Base-by-base conservation (phyloP, 495 filamentous ascomycete species). In the Penicillium desertorum region DNA sequence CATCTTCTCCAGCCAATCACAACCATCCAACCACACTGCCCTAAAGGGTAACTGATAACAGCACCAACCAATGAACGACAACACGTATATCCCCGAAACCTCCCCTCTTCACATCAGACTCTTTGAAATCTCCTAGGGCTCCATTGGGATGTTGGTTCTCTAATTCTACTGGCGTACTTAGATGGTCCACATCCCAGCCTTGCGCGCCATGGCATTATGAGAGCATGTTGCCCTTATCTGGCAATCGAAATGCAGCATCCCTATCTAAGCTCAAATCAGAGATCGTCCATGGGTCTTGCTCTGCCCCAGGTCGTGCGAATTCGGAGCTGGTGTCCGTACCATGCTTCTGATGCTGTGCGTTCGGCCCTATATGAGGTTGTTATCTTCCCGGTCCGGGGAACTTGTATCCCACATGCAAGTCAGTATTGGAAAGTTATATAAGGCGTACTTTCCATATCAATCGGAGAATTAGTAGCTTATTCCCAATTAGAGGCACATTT, bases 271-370 rank as follows among this genome's bases (percentile, higher is more conserved):
- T 50, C n/a, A 49, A 7, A 27, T 39, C 53, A 56, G 3, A 32
- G 14, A 39, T 32, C 20, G 6, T 25, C 23, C 23, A 25, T 5
- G 23, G 23, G 23, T 17, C 42, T 45, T 54, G 41, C 45, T 48
- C 0, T 41, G 22, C 22, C 27, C 41, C 27, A 52, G 51, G 51
- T 7, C 9, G 55, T 69, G 69, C 66, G 69, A 71, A 57, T 41
- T 69, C 69, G 69, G 69, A 71, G 69, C 34, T 54, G 45, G 46
- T 42, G 20, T 52, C 41, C n/a, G 10, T 14, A 20, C 5, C 22
- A 52, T 20, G 27, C 17, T 37, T 22, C 42, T 14, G 19, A 37
- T 43, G 11, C 34, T 45, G 3, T 16, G 12, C n/a, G 17, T 34
- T 36, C 5, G 23, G 19, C 5, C 34, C 25, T 53, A 53, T 53